Conservation (phyloP, 495 filamentous ascomycete genomes). For the Podospora didyma region DNA sequence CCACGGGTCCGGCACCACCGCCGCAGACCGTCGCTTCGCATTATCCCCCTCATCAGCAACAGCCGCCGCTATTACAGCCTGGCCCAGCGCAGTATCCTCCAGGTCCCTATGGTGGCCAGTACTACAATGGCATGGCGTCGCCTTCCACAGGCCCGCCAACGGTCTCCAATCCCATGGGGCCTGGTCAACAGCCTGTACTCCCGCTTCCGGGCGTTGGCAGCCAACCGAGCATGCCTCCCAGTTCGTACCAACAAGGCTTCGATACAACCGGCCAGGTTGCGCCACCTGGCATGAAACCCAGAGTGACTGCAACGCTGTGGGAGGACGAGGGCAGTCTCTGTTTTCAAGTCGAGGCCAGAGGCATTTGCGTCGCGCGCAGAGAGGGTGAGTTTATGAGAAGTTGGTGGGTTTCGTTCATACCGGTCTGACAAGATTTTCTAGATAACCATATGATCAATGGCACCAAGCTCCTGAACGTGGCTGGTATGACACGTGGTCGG, state of each 20-base stretch:
- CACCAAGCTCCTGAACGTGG: slow-evolving; percentile 94
- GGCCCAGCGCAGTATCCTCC: slow-evolving; percentile 65
- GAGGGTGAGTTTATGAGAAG: slow-evolving; percentile 62
- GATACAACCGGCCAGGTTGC: slow-evolving; percentile 90
- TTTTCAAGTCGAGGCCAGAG: slow-evolving; percentile 95
- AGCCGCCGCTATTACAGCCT: slow-evolving; percentile 79
- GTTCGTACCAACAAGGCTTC: slow-evolving; percentile 57
- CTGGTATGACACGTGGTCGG: slow-evolving; percentile 94
- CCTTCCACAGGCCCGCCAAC: slow-evolving; percentile 65
- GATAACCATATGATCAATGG: slow-evolving; percentile 99
- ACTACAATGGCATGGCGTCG: slow-evolving; percentile 71
- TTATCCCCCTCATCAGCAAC: slow-evolving; percentile 67
- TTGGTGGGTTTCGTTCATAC: not conserved
- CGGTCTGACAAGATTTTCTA: slow-evolving; percentile 28
- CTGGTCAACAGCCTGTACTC: slow-evolving; percentile 54
- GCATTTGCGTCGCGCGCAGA: slow-evolving; percentile 89
- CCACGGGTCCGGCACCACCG: slow-evolving; percentile 72
- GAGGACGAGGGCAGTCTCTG: slow-evolving; percentile 97
- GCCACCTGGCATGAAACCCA: slow-evolving; percentile 96
- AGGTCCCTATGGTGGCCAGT: slow-evolving; percentile 55
- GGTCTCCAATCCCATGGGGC: slow-evolving; percentile 63
- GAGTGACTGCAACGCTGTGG: slow-evolving; percentile 95
- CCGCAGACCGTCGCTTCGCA: slow-evolving; percentile 78
- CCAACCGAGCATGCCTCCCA: slow-evolving; percentile 45
- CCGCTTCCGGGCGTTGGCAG: slow-evolving; percentile 60